A percentile compares a stretch with the other conserved stretches of the same genome.
These are phyloP conservation scores for Rubia yunnanensis DNA, from an alignment of 257 asterid species.

Conservation along the genomic window DNA sequence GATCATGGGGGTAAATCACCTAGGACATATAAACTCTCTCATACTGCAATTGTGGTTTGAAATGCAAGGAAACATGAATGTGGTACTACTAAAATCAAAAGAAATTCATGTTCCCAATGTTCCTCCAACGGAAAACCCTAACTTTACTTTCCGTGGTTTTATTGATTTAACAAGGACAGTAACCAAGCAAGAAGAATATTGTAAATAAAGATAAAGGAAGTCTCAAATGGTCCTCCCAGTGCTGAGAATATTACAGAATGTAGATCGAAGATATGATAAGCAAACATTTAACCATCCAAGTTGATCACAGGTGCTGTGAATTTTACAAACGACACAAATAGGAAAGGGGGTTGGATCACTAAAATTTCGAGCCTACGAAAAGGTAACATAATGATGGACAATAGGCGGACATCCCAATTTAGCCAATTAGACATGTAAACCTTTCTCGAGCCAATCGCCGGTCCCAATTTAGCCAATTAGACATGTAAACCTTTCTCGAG, in stretches of 20 bases:
- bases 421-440: neutral
- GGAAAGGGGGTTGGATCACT: constrained; percentile 54
- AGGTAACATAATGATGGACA: neutral
- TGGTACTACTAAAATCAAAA: neutral
- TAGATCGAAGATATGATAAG: constrained; percentile 32
- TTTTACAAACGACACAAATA: constrained; percentile 62
- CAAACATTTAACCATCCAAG: constrained; percentile 52
- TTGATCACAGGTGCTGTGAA: constrained; percentile 31
- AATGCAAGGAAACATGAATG: neutral
- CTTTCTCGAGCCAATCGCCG: neutral
- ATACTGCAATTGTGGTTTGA: neutral
- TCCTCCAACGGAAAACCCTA: neutral
- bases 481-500: neutral
- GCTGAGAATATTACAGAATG: constrained; percentile 54
- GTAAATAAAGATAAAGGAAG: constrained; percentile 19
- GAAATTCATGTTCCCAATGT: neutral
- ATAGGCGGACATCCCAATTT: neutral
- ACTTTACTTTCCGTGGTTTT: constrained; percentile 28
- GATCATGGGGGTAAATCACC: neutral
- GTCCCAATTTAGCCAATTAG: neutral
- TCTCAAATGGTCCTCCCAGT: constrained; percentile 29
- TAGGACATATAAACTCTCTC: neutral
- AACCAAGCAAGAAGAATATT: constrained; percentile 11
- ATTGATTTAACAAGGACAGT: constrained; percentile 24
- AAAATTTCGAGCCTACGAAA: constrained; percentile 40